Conservation (phyloP, 768 basidiomycete species). For the Phylloporus scabripes region DNA sequence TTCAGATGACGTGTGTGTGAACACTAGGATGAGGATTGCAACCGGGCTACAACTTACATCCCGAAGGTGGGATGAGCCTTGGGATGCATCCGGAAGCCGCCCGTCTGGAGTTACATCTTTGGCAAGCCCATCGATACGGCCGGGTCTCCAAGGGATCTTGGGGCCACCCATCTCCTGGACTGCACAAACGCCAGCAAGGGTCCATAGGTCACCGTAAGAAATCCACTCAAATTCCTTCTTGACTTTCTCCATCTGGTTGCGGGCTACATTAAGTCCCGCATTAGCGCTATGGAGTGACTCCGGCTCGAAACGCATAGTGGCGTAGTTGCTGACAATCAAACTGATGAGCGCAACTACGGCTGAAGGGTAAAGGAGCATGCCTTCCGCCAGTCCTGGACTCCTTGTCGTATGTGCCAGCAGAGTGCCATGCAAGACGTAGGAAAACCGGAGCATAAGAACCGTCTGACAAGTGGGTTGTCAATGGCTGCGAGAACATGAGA, state of each 20-base stretch:
- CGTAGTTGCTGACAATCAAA: constrained; percentile 70
- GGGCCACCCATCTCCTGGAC: constrained; percentile 93
- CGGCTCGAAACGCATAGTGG: constrained; percentile 96
- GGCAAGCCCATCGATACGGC: constrained; percentile 82
- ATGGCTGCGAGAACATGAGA: not conserved
- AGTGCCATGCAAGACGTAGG: constrained; percentile 90
- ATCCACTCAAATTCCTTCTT: constrained; percentile 92
- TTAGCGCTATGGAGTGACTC: constrained; percentile 84
- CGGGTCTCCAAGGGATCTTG: constrained; percentile 88
- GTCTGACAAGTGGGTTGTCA: constrained; percentile 40
- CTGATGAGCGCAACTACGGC: constrained; percentile 1
- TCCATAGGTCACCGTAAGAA: constrained; percentile 95
- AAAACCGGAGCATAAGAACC: constrained; percentile 86
- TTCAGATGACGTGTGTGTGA: not conserved
- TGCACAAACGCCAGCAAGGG: constrained; percentile 88
- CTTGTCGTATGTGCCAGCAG: constrained; percentile 91
- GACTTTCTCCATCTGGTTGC: constrained; percentile 76
- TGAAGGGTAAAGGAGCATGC: constrained; percentile 31
- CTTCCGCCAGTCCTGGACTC: constrained; percentile 73
- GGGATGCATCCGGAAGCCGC: constrained; percentile 81
- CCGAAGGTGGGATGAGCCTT: constrained; percentile 82
- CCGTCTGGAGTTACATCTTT: constrained; percentile 77
- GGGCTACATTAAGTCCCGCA: constrained; percentile 75
- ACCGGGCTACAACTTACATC: constrained; percentile 39
- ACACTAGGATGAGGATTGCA: not conserved